A percentile compares a stretch with the other conserved stretches of the same genome.
Evolutionary conservation across 83 land plant genomes (phyloP).

Genomic region (Diphasiastrum complanatum): DNA sequence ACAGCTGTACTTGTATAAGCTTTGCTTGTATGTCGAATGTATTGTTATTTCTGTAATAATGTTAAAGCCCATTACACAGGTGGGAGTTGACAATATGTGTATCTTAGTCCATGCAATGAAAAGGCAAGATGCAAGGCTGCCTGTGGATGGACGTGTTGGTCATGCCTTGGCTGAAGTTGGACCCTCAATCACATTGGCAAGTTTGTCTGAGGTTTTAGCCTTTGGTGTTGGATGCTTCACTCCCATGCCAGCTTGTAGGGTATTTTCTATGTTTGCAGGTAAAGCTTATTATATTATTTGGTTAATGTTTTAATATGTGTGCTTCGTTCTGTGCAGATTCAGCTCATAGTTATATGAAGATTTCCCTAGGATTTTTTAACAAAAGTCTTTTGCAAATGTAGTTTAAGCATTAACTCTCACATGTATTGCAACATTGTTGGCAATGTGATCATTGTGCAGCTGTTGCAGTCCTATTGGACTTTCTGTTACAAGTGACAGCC

Average conservation of each 20-base stretch:
- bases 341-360: neutral
- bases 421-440: neutral
- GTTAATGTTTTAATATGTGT: no score
- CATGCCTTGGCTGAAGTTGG: slow-evolving; percentile 94
- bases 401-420: no score
- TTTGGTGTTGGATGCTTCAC: slow-evolving; percentile 91
- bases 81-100: slow-evolving; percentile 99
- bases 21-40: neutral
- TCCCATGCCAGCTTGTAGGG: slow-evolving; percentile 93
- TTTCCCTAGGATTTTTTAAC: no score
- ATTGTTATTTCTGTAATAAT: neutral
- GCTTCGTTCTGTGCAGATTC: no score
- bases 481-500: slow-evolving; percentile 82
- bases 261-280: slow-evolving; percentile 99
- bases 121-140: slow-evolving; percentile 59
- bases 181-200: slow-evolving; percentile 93
- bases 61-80: slow-evolving; percentile 37
- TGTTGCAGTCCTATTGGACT: slow-evolving; percentile 85
- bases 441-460: slow-evolving; percentile 51
- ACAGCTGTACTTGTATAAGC: no score
- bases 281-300: no score
- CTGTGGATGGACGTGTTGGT: slow-evolving; percentile 71
- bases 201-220: slow-evolving; percentile 76
- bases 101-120: slow-evolving; percentile 92
- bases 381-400: no score